Conservation (phyloP, 2,329 filamentous ascomycete genomes). For the Pseudocercospora crystallina region DNA sequence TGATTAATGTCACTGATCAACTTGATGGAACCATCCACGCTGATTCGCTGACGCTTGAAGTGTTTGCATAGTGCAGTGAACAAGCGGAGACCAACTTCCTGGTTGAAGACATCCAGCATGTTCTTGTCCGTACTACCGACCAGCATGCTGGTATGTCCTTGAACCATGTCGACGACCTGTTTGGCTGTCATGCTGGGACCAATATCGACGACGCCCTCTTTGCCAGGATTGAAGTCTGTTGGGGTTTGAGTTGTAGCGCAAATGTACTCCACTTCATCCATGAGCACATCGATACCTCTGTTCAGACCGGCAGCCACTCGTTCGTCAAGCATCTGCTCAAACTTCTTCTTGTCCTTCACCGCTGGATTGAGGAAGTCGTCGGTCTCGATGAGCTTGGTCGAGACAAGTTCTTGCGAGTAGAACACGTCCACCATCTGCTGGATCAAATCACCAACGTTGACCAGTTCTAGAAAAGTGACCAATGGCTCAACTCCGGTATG, state of each 20-base stretch:
- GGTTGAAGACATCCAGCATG: conserved; percentile 97
- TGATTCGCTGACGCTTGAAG: conserved; percentile 91
- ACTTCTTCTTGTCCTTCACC: conserved; percentile 93
- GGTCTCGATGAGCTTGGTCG: conserved; percentile 77
- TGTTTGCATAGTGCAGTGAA: conserved; percentile 95
- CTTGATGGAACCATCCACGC: conserved; percentile 82
- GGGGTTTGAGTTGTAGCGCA: conserved; percentile 83
- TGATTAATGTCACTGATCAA: conserved; percentile 96
- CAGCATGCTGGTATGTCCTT: conserved; percentile 87
- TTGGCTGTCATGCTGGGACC: conserved; percentile 77
- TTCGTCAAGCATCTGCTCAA: conserved; percentile 98
- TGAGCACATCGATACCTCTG: conserved; percentile 96
- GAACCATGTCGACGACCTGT: conserved; percentile 80
- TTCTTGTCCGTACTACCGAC: conserved; percentile 95
- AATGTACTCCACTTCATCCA: conserved; percentile 97
- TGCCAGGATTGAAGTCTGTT: conserved; percentile 82
- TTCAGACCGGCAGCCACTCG: conserved; percentile 92
- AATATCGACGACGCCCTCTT: conserved; percentile 51
- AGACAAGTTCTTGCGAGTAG: conserved; percentile 89
- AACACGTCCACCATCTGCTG: conserved; percentile 99
- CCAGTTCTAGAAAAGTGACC: conserved; percentile 92
- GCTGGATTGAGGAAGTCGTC: conserved; percentile 94
- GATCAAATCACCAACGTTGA: conserved; percentile 96
- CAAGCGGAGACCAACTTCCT: conserved; percentile 89
- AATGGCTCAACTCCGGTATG: conserved; percentile 74